Conservation (phyloP, 768 basidiomycete genomes). For the Antrodiella citrinella region DNA sequence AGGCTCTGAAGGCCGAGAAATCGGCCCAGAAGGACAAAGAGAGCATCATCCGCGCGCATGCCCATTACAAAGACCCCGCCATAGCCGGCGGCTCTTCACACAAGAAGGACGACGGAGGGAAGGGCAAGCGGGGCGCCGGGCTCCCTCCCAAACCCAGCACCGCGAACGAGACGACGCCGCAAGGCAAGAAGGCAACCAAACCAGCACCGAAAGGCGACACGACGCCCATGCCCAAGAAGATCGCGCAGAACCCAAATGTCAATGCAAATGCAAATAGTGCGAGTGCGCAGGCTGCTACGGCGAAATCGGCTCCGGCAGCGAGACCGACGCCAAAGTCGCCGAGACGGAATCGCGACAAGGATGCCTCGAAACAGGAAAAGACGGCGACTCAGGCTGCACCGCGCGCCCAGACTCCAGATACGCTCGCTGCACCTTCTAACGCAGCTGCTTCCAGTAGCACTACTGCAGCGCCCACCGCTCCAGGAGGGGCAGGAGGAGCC, state of each 20-base stretch:
- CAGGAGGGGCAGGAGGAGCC: constrained; percentile 8
- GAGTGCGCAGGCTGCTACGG: neutral
- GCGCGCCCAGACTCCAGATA: neutral
- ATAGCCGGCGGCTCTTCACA: constrained; percentile 21
- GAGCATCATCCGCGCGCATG: constrained; percentile 61
- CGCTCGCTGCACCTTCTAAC: constrained; percentile 3
- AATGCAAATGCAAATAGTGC: neutral
- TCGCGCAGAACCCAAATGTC: constrained; percentile 4
- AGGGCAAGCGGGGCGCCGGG: constrained; percentile 26
- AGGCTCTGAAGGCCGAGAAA: constrained; percentile 85
- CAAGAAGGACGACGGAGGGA: constrained; percentile 27
- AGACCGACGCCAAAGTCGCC: constrained; percentile 1
- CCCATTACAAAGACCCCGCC: constrained; percentile 54
- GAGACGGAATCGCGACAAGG: constrained; percentile 1
- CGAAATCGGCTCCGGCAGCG: neutral
- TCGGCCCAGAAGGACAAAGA: constrained; percentile 62
- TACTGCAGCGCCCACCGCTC: constrained; percentile 8
- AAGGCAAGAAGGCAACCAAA: constrained; percentile 31
- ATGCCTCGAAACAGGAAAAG: constrained; percentile 6
- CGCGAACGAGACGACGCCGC: constrained; percentile 13
- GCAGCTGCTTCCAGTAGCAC: constrained; percentile 18
- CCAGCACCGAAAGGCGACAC: constrained; percentile 11
- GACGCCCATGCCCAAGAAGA: neutral
- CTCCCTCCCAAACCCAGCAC: constrained; percentile 6
- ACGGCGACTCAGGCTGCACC: constrained; percentile 5